These are phyloP conservation scores for Rhododendron molle DNA, from an alignment of 148 eudicot species.

Conservation along the genomic window DNA sequence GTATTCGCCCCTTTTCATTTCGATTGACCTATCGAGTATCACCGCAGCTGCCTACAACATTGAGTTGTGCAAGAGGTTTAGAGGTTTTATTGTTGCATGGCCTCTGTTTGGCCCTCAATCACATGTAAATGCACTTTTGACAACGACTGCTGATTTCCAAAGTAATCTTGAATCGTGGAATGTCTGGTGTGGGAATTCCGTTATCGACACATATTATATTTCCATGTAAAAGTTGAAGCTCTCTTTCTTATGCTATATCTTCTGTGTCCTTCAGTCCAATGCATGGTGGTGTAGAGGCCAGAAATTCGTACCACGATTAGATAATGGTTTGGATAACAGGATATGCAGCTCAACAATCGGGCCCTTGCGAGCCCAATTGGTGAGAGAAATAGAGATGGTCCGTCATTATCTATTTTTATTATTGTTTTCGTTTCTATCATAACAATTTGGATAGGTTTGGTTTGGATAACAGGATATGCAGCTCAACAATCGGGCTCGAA, in stretches of 20 bases:
- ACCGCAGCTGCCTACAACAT: slow-evolving; percentile 66
- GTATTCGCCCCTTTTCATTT: slow-evolving; percentile 33
- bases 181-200: not conserved
- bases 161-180: slow-evolving; percentile 26
- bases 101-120: slow-evolving; percentile 64
- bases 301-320: slow-evolving; percentile 56
- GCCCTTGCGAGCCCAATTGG: too few relatives aligned
- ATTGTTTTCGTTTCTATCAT: not conserved
- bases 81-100: slow-evolving; percentile 62
- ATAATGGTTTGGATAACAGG: slow-evolving; percentile 74
- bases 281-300: slow-evolving; percentile 67
- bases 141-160: too few relatives aligned
- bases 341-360: slow-evolving; percentile 28
- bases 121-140: too few relatives aligned
- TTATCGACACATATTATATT: too few relatives aligned
- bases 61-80: slow-evolving; percentile 63
- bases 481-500: not conserved
- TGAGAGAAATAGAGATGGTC: too few relatives aligned
- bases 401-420: not conserved
- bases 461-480: too few relatives aligned
- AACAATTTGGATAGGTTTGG: not conserved
- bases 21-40: slow-evolving; percentile 72
- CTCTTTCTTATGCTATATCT: slow-evolving; percentile 5
- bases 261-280: slow-evolving; percentile 37
- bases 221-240: slow-evolving; percentile 10